Percentiles rank a stretch among this genome's conserved stretches.
Evolutionary conservation across 2,329 filamentous ascomycete genomes (phyloP).

Genomic region (Hymenotorrendiella dingleyae): DNA sequence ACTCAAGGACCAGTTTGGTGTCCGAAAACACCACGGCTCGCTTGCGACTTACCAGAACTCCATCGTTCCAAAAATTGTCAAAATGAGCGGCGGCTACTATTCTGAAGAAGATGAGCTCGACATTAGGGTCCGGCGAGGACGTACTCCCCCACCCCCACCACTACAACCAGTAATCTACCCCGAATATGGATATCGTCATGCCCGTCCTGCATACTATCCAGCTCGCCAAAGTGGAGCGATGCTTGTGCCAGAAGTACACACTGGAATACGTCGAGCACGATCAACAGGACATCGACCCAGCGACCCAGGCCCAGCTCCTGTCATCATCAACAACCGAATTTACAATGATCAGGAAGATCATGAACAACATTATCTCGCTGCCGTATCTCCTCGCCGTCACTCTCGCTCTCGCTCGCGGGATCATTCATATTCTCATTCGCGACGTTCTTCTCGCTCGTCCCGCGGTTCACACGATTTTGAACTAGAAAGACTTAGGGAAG

Average conservation of each 20-base stretch:
- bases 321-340: conserved; percentile 53
- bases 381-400: conserved; percentile 14
- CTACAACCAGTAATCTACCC: conserved; percentile 4
- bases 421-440: conserved; percentile 7
- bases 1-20: too few relatives aligned
- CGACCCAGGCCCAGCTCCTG: conserved; percentile 34
- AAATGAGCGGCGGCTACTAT: conserved; percentile 37
- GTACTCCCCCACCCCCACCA: conserved; percentile 2
- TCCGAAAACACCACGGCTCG: too few relatives aligned
- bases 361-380: conserved; percentile 31
- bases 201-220: conserved; percentile 6
- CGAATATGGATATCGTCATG: conserved; percentile 5
- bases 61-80: conserved; percentile 5
- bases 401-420: conserved; percentile 7
- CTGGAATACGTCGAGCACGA: conserved; percentile 7
- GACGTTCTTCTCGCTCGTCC: conserved; percentile 7
- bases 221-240: background rate
- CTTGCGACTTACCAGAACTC: too few relatives aligned
- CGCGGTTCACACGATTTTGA: conserved; percentile 32
- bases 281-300: conserved; percentile 9
- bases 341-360: conserved; percentile 37
- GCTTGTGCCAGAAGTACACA: conserved; percentile 18
- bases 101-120: conserved; percentile 53
- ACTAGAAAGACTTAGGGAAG: conserved; percentile 34
- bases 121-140: conserved; percentile 40